A percentile compares a stretch with the other conserved stretches of the same genome.
Conservation (phyloP, 305 asterid genomes). For the Fraxinus floribunda region DNA sequence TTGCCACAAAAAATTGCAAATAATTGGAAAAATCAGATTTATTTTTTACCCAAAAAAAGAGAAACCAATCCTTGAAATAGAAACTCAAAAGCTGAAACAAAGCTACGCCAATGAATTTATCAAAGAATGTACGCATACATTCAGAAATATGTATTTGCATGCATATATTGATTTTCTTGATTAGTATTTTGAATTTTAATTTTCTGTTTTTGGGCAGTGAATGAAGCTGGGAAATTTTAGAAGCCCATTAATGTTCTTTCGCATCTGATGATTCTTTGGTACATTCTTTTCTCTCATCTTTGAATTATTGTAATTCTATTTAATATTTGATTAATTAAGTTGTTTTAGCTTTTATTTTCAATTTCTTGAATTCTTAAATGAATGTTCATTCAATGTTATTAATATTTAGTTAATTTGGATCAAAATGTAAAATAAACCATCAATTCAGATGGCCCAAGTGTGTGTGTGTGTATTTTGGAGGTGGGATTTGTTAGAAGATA, state of each 20-base stretch:
- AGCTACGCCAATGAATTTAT: conserved; percentile 29
- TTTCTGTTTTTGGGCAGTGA: conserved; percentile 28
- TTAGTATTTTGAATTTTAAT: conserved; percentile 1
- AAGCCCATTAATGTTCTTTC: conserved; percentile 22
- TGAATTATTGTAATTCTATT: not conserved
- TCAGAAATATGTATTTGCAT: not conserved
- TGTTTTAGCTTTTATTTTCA: not conserved
- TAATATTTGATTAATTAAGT: conserved; percentile 2
- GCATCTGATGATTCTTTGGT: conserved; percentile 45
- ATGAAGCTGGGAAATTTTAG: conserved; percentile 26
- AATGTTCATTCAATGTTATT: not conserved
- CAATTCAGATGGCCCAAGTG: not conserved
- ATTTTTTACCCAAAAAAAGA: not conserved
- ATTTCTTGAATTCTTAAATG: not conserved
- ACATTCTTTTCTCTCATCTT: conserved; percentile 11
- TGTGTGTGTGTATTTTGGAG: not conserved
- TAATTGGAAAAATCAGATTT: not conserved
- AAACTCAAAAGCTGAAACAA: conserved; percentile 5
- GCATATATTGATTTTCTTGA: not conserved
- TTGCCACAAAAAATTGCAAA: not conserved
- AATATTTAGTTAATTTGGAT: conserved; percentile 5
- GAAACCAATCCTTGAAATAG: conserved; percentile 11
- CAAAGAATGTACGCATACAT: not conserved
- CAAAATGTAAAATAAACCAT: not conserved
- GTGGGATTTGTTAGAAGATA: not conserved